A percentile compares a stretch with the other conserved stretches of the same genome.
Conservation (phyloP, 192 early-diverging fungal species). For the Entomortierella beljakovae region DNA sequence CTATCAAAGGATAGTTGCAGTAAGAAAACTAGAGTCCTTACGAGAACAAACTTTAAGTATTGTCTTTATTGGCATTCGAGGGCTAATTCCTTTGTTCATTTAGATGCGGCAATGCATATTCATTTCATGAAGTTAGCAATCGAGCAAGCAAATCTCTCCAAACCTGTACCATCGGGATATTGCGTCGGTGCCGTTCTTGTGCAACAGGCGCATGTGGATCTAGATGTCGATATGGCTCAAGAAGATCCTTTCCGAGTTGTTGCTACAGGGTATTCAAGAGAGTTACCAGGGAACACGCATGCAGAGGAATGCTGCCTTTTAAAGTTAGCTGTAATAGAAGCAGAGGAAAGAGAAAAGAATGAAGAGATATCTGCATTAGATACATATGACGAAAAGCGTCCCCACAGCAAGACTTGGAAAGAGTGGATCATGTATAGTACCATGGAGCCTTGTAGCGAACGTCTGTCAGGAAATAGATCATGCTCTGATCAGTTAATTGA, state of each 20-base stretch:
- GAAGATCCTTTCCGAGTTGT: slow-evolving; percentile 65
- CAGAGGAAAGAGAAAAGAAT: slow-evolving; percentile 1
- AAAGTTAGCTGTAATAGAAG: slow-evolving; percentile 66
- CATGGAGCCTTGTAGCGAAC: slow-evolving; percentile 94
- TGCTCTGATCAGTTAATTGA: slow-evolving; percentile 84
- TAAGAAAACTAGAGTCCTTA: neutral
- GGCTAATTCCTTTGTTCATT: neutral
- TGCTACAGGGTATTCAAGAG: slow-evolving; percentile 89
- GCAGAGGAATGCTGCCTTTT: slow-evolving; percentile 90
- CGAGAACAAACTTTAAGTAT: neutral
- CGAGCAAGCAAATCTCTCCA: slow-evolving; percentile 80
- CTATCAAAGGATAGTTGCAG: slow-evolving; percentile 17
- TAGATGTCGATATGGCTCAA: slow-evolving; percentile 10
- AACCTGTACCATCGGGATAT: slow-evolving; percentile 85
- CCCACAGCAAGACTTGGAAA: slow-evolving; percentile 33
- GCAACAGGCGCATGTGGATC: slow-evolving; percentile 17
- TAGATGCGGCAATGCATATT: slow-evolving; percentile 63
- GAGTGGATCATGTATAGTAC: slow-evolving; percentile 88
- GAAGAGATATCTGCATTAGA: neutral
- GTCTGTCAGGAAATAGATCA: slow-evolving; percentile 76
- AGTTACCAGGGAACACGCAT: slow-evolving; percentile 96
- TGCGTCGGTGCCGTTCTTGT: slow-evolving; percentile 93
- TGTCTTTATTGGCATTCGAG: neutral
- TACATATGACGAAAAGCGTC: too few species aligned
- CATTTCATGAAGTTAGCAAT: slow-evolving; percentile 88